Evolutionary conservation across 805 yeast genomes (phyloP).

Genomic region (Kluyveromyces lactis): DNA sequence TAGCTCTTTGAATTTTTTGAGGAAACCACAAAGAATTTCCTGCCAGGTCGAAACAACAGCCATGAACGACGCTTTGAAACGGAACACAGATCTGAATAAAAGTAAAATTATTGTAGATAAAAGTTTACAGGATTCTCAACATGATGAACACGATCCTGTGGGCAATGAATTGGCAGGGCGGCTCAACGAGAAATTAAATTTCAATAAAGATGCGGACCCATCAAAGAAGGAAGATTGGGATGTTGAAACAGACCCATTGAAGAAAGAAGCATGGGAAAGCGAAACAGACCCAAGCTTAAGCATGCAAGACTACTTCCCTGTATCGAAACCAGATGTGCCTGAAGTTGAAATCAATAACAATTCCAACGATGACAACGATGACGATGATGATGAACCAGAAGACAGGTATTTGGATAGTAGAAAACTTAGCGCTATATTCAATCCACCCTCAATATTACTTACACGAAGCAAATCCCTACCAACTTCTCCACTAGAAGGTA

Average conservation of each 20-base stretch:
- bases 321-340: background rate
- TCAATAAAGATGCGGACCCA: background rate
- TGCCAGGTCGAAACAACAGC: conserved; percentile 12
- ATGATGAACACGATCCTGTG: background rate
- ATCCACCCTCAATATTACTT: conserved; percentile 4
- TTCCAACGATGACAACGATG: too few relatives aligned
- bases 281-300: background rate
- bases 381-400: conserved; percentile 1
- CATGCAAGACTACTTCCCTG: conserved; percentile 1
- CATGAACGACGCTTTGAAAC: conserved; percentile 21
- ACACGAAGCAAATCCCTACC: conserved; percentile 29
- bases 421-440: background rate
- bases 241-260: background rate
- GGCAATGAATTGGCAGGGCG: background rate
- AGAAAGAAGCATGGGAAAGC: background rate
- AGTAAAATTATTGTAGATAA: background rate
- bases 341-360: too few relatives aligned
- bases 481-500: background rate
- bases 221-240: background rate
- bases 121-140: background rate
- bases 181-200: background rate
- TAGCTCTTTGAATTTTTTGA: conserved; percentile 21
- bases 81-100: conserved; percentile 19
- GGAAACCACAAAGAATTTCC: conserved; percentile 22
- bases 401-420: background rate